Evolutionary conservation across 2,329 filamentous ascomycete genomes (phyloP).

Genomic region (Diaporthe sp.): DNA sequence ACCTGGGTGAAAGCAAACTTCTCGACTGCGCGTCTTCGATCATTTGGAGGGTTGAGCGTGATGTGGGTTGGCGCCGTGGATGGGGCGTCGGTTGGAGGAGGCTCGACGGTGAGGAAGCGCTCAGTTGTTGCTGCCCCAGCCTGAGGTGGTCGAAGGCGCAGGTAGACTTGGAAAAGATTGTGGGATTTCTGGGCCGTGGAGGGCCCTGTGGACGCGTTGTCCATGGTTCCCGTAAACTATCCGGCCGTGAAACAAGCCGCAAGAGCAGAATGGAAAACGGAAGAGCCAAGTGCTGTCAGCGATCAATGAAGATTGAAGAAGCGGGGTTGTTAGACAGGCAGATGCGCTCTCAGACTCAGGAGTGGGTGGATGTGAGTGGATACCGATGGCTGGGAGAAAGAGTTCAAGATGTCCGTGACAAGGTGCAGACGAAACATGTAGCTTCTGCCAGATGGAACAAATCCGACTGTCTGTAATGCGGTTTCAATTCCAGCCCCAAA

Average conservation of each 20-base stretch:
- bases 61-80: conserved; percentile 74
- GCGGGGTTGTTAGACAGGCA: background rate
- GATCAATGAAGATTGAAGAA: background rate
- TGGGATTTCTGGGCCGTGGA: conserved; percentile 48
- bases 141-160: conserved; percentile 82
- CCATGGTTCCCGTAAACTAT: conserved; percentile 50
- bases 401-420: conserved; percentile 2
- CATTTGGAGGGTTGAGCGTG: conserved; percentile 84
- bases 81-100: conserved; percentile 53
- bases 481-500: conserved; percentile 20
- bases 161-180: conserved; percentile 90
- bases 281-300: background rate
- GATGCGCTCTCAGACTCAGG: background rate
- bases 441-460: background rate
- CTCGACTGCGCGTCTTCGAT: conserved; percentile 90
- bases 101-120: conserved; percentile 85
- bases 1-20: conserved; percentile 95
- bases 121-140: conserved; percentile 63
- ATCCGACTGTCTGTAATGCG: background rate
- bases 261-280: background rate
- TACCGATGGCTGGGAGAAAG: conserved; percentile 3
- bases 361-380: conserved; percentile 1
- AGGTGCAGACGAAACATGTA: conserved; percentile 8
- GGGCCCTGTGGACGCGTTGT: conserved; percentile 47
- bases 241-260: background rate